Evolutionary conservation across 2,329 filamentous ascomycete species (phyloP).

Genomic region (Fusarium poae): DNA sequence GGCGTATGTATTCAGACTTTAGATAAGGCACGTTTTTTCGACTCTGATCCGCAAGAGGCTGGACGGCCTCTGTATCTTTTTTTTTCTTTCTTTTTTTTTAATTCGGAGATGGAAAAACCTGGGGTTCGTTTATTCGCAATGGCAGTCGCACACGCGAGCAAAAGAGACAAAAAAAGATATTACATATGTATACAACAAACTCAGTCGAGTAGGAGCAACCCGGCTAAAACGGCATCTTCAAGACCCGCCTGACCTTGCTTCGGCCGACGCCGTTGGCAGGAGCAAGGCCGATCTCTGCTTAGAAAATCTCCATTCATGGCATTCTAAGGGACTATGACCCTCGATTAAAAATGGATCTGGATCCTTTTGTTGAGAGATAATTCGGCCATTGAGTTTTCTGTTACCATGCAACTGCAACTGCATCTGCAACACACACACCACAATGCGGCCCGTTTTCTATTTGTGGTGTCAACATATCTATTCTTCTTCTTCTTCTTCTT

Average conservation of each 20-base stretch:
- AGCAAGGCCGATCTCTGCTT: slow-evolving; percentile 31
- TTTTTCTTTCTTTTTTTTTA: too few species aligned
- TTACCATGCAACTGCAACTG: not conserved
- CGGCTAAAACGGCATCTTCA: slow-evolving; percentile 46
- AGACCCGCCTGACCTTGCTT: slow-evolving; percentile 38
- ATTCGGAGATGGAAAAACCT: slow-evolving; percentile 33
- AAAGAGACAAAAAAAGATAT: not conserved
- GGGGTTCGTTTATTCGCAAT: slow-evolving; percentile 17
- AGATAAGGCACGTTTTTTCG: slow-evolving; percentile 29
- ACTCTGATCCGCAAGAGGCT: slow-evolving; percentile 17
- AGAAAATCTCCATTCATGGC: slow-evolving; percentile 34
- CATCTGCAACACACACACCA: slow-evolving; percentile 7
- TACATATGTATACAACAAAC: not conserved
- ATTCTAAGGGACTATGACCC: slow-evolving; percentile 24
- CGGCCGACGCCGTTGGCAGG: slow-evolving; percentile 35
- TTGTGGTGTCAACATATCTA: too few species aligned
- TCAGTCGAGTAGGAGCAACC: slow-evolving; percentile 2
- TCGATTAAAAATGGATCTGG: slow-evolving; percentile 15
- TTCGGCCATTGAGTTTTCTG: slow-evolving; percentile 14
- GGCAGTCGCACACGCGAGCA: slow-evolving; percentile 34
- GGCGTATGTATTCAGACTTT: not conserved
- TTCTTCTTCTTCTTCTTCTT: too few species aligned
- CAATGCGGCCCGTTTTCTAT: slow-evolving; percentile 28
- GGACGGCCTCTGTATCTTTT: not conserved
- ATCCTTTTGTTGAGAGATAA: slow-evolving; percentile 9